phyloP scores from a whole-genome alignment of 2,329 filamentous ascomycete genomes.

The Sporothrix pseudoabietina region DNA sequence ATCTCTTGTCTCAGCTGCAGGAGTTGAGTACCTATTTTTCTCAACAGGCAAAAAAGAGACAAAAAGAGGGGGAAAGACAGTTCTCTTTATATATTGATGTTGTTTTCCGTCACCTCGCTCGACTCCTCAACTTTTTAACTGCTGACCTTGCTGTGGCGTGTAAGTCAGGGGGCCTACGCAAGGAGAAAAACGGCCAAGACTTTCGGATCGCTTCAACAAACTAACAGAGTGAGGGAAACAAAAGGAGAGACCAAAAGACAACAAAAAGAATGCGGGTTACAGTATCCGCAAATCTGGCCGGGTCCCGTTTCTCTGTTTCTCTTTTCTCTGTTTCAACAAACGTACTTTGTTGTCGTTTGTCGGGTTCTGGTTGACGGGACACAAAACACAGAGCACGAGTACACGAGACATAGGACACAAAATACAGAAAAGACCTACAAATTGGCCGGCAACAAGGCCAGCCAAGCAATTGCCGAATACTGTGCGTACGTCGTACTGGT shows the following conservation, averaged over 20 bases:
- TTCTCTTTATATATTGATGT: conserved; percentile 5
- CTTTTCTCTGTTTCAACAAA: not conserved
- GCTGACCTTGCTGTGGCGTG: not conserved
- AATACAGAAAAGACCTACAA: not conserved
- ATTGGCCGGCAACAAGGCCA: not conserved
- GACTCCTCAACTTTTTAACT: not conserved
- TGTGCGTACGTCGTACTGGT: not conserved
- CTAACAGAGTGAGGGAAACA: not conserved
- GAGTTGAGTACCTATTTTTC: not conserved
- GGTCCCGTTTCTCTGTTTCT: not conserved
- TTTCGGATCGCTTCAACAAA: not conserved
- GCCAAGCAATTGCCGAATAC: not conserved
- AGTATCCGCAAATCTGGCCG: not conserved
- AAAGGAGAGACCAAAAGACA: not conserved
- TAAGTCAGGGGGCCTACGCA: not conserved
- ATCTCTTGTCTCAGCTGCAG: not conserved
- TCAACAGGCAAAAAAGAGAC: not conserved
- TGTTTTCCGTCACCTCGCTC: not conserved
- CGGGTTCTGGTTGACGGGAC: not conserved
- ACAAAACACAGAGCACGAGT: too few species aligned
- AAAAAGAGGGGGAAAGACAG: too few species aligned
- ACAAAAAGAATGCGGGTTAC: not conserved
- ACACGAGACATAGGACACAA: not conserved
- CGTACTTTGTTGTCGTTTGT: not conserved
- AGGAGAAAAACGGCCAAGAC: not conserved